Evolutionary conservation across 495 filamentous ascomycete genomes (phyloP).

Genomic region (Lasiosphaeriaceae sp.): DNA sequence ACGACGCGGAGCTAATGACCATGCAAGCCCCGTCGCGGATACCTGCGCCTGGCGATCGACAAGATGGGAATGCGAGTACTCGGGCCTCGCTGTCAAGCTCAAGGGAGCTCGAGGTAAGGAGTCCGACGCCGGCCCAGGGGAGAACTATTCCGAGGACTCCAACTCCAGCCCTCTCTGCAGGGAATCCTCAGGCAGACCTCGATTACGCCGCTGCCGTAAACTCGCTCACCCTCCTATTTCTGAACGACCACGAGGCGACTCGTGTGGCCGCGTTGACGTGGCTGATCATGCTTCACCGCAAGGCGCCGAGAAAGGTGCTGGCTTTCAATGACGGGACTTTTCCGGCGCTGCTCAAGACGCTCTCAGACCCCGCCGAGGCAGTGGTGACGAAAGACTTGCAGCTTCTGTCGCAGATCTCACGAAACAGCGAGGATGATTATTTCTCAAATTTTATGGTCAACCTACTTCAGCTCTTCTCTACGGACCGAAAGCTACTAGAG

Average conservation of each 20-base stretch:
- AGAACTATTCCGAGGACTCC: slow-evolving; percentile 38
- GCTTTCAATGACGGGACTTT: slow-evolving; percentile 98
- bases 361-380: slow-evolving; percentile 91
- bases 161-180: slow-evolving; percentile 44
- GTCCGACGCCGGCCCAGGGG: slow-evolving; percentile 50
- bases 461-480: slow-evolving; percentile 89
- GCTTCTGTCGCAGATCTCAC: slow-evolving; percentile 90
- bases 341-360: slow-evolving; percentile 89
- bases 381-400: slow-evolving; percentile 96
- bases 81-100: slow-evolving; percentile 50
- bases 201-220: slow-evolving; percentile 98
- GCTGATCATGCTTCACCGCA: slow-evolving; percentile 95
- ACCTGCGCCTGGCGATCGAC: slow-evolving; percentile 51
- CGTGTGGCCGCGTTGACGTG: slow-evolving; percentile 90
- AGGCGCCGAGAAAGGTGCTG: slow-evolving; percentile 88
- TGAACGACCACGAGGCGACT: slow-evolving; percentile 95
- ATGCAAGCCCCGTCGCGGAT: slow-evolving; percentile 40
- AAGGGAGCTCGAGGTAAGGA: slow-evolving; percentile 50
- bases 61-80: slow-evolving; percentile 52
- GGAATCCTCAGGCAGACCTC: slow-evolving; percentile 62
- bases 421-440: slow-evolving; percentile 94
- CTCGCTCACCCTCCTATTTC: slow-evolving; percentile 87
- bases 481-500: slow-evolving; percentile 85
- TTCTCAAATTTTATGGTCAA: slow-evolving; percentile 99
- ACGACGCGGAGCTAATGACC: slow-evolving; percentile 55